Conservation (phyloP, 352 stramenopile species). For the Globisporangium paddicum region DNA sequence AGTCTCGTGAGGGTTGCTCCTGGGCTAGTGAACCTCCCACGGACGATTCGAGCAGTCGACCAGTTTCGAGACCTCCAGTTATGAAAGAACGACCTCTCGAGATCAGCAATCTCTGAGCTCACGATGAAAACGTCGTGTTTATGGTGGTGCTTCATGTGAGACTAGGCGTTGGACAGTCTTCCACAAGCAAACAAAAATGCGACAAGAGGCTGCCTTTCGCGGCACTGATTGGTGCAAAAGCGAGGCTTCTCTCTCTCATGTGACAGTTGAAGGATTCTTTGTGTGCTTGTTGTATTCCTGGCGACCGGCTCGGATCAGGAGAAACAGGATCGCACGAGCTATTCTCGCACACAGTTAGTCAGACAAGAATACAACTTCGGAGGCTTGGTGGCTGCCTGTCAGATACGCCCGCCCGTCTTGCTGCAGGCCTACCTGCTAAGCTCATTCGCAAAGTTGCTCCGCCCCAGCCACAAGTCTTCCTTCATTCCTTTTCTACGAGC, state of each 20-base stretch:
- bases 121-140: too few relatives aligned
- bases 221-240: background rate
- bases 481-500: background rate
- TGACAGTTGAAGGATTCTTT: background rate
- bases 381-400: too few relatives aligned
- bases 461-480: conserved; percentile 5
- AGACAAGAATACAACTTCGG: too few relatives aligned
- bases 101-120: too few relatives aligned
- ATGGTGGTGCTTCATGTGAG: background rate
- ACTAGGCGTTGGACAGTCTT: background rate
- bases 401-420: background rate
- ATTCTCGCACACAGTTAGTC: too few relatives aligned
- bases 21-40: too few relatives aligned
- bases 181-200: background rate
- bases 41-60: too few relatives aligned
- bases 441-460: conserved; percentile 29
- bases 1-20: too few relatives aligned
- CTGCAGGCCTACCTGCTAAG: background rate
- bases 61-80: too few relatives aligned
- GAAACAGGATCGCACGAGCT: too few relatives aligned
- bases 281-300: background rate
- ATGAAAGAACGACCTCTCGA: background rate
- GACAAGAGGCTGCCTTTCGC: background rate
- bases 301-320: too few relatives aligned
- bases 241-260: background rate